Base-by-base conservation (phyloP, 2,329 filamentous ascomycete species). In the Ambrosiella cleistominuta region DNA sequence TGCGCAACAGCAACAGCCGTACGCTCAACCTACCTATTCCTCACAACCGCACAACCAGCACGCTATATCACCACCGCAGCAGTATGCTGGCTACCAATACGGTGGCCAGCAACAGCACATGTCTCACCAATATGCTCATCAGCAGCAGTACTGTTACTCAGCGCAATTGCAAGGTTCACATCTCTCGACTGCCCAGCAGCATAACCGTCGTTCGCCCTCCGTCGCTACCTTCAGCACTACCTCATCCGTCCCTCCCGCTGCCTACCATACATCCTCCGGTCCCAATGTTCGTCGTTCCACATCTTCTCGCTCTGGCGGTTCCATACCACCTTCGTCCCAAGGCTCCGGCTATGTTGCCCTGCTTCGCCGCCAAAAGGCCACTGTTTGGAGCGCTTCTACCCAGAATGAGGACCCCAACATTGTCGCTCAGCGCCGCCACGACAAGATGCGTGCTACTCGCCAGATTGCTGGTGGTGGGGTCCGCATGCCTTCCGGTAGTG, bases 311-410 rank as follows among this genome's bases (percentile, higher is more conserved):
- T 94, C 88, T 19, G 79, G 77, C 62, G 74, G 73, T 52, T 74
- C 13, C 78, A 60, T 57, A 54, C 44, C 55, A 9, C 37, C 51
- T n/a, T 38, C 50, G 1, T 52, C 57, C 79, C 62, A 59, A 38
- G 72, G 85, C 1, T 77, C 77, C n/a, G 83, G 88, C 63, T 98
- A 98, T 70, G 93, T 98, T 56, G 90, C 93, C 40, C 77, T 96
- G n/a, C 84, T 98, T 72, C 82, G 93, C 62, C 91, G 90, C 69
- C 93, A 98, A 71, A 97, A 97, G 69, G 93, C 89, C 38, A 98
- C 93, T 0, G 93, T 98, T 3, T 98, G 93, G 93, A 96, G 90
- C 73, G 93, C 97, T 68, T 85, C 90, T 57, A 80, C 91, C 8
- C 93, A 98, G 69, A 83, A 87, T 62, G 89, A 97, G 70, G 93